Conservation (phyloP, 148 eudicot species). For the Simmondsia chinensis region DNA sequence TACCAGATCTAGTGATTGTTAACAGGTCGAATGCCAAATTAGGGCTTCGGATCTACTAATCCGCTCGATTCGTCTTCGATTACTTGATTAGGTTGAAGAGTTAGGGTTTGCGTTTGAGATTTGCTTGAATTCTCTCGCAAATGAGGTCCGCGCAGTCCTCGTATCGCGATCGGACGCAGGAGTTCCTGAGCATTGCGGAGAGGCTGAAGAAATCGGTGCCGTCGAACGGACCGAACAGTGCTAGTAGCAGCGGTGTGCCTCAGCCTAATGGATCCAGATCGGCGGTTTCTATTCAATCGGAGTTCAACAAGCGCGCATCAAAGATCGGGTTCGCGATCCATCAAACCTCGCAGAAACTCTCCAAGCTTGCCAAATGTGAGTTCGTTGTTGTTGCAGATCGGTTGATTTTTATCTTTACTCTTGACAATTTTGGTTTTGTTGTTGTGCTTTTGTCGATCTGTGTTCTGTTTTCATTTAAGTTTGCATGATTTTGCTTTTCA, state of each 20-base stretch:
- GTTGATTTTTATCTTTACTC: background rate
- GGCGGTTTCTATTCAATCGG: slow-evolving; percentile 45
- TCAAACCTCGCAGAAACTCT: slow-evolving; percentile 76
- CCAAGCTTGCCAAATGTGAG: slow-evolving; percentile 78
- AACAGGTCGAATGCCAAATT: slow-evolving; percentile 5
- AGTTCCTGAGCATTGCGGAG: slow-evolving; percentile 49
- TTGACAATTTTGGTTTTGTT: background rate
- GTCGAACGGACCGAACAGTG: slow-evolving; percentile 27
- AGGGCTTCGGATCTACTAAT: slow-evolving; percentile 6
- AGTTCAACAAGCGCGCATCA: slow-evolving; percentile 65
- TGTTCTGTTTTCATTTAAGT: too few species aligned
- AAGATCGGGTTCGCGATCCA: slow-evolving; percentile 70
- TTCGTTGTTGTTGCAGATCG: too few species aligned
- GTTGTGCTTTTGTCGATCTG: background rate
- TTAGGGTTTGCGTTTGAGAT: slow-evolving; percentile 1
- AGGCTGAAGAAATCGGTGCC: slow-evolving; percentile 30
- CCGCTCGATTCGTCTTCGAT: background rate
- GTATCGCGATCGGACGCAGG: slow-evolving; percentile 64
- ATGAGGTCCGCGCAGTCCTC: slow-evolving; percentile 47
- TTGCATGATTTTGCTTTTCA: too few species aligned
- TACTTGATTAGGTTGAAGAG: background rate
- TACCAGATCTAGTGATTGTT: slow-evolving; percentile 5
- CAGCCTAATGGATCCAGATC: slow-evolving; percentile 36
- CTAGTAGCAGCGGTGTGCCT: slow-evolving; percentile 18
- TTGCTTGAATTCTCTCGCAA: slow-evolving; percentile 3